These are phyloP conservation scores for Hortiboletus rubellus DNA, from an alignment of 1,284 basidiomycete genomes.

Conservation along the genomic window DNA sequence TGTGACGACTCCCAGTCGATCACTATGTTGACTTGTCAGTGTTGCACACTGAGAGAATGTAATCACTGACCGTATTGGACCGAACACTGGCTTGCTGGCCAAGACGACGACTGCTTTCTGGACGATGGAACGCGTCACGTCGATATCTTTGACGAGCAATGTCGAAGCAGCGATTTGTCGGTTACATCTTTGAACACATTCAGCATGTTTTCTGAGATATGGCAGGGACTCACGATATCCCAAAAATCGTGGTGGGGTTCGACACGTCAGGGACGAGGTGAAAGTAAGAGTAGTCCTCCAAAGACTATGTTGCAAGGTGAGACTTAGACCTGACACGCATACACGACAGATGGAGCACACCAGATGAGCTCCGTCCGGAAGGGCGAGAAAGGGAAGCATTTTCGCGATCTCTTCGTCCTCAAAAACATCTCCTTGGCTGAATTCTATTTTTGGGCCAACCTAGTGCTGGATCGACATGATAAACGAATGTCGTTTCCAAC, in stretches of 20 bases:
- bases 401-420: conserved; percentile 80
- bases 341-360: conserved; percentile 44
- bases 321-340: conserved; percentile 7
- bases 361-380: conserved; percentile 96
- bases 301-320: conserved; percentile 51
- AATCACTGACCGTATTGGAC: conserved; percentile 67
- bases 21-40: conserved; percentile 44
- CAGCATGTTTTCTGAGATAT: not conserved
- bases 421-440: conserved; percentile 65
- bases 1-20: conserved; percentile 96
- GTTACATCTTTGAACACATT: conserved; percentile 69
- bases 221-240: conserved; percentile 77
- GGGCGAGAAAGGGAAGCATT: conserved; percentile 93
- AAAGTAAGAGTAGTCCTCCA: conserved; percentile 98
- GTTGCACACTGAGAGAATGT: not conserved
- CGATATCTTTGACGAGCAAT: conserved; percentile 78
- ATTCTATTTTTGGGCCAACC: conserved; percentile 93
- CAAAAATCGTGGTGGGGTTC: conserved; percentile 82
- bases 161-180: conserved; percentile 87
- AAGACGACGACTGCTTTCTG: conserved; percentile 98
- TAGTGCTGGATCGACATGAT: conserved; percentile 36
- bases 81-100: conserved; percentile 87
- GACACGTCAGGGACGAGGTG: conserved; percentile 74
- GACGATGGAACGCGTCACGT: conserved; percentile 94
- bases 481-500: conserved; percentile 5